Evolutionary conservation across 768 basidiomycete genomes (phyloP).

Genomic region (Naganishia randhawae): DNA sequence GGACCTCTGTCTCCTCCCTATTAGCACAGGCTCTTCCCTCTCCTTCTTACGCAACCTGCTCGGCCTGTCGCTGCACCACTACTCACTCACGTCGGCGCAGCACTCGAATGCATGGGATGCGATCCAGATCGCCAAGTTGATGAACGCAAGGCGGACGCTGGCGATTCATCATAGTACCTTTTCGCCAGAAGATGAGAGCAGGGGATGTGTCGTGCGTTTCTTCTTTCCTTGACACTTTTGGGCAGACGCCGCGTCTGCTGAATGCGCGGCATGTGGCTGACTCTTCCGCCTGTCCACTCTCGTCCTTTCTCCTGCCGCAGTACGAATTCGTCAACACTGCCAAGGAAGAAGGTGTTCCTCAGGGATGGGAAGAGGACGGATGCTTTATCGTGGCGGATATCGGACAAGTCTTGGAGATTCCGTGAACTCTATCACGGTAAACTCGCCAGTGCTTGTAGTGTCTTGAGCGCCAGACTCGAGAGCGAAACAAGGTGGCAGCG

Average conservation of each 20-base stretch:
- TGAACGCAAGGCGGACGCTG: constrained; percentile 17
- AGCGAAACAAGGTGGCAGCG: too few relatives aligned
- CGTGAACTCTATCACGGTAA: too few relatives aligned
- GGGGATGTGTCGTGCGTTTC: constrained; percentile 26
- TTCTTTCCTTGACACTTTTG: background rate
- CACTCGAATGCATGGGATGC: constrained; percentile 33
- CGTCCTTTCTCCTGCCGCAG: constrained; percentile 10
- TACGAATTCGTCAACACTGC: constrained; percentile 25
- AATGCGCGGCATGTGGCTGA: background rate
- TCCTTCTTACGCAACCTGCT: constrained; percentile 46
- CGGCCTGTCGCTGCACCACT: constrained; percentile 49
- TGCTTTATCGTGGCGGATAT: constrained; percentile 30
- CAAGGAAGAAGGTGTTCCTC: constrained; percentile 19
- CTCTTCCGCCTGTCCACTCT: too few relatives aligned
- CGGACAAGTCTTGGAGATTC: constrained; percentile 28
- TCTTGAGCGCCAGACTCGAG: too few relatives aligned
- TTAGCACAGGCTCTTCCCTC: constrained; percentile 49
- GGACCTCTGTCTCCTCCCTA: constrained; percentile 42
- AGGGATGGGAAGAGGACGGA: constrained; percentile 25
- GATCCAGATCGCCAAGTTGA: constrained; percentile 28
- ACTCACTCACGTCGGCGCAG: constrained; percentile 45
- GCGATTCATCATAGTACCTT: constrained; percentile 32
- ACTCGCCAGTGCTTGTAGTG: too few relatives aligned
- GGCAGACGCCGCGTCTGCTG: background rate
- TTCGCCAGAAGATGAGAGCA: constrained; percentile 31